Base-by-base conservation (phyloP, 805 yeast genomes). In the Barnettozyma californica region DNA sequence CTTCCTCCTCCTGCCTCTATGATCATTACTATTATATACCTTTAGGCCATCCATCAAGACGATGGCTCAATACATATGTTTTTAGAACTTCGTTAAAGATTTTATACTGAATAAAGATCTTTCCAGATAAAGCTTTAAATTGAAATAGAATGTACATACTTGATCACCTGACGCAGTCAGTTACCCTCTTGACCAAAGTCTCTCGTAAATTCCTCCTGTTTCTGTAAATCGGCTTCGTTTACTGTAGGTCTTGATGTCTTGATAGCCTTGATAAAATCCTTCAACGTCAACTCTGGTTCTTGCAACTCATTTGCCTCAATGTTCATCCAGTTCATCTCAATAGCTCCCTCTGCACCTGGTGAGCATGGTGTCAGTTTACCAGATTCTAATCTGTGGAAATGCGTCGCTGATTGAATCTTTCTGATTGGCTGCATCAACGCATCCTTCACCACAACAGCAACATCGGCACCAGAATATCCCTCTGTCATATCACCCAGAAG, bases 161-260 rank as follows among this genome's bases (percentile, higher is more conserved):
- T 14, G 6, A 29, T 29, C 33, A 13, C 7, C 11, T 9, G 16
- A 13, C 11, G 14, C 16, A 29, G 31, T 31, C 38, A 87, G 59
- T 87, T 89, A 41, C 99, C 99, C 67, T 94, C 99, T 60, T 92
- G 96, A 35, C 99, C 99, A 64, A 94, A 94, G 68, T 94, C 99
- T 40, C 76, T 78, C 0, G 99, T 94, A 63, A 94, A 94, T 55
- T 87, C 86, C 43, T 81, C 80, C 66, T 92, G 97, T 61, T 84
- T 84, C 51, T 72, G 75, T 51, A 94, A 77, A 65, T 94, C 99
- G 10, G 77, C 78, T 41, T 78, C 83, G 62, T 94, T 94, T 34
- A 94, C 98, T 0, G 99, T 94, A 16, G 99, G 99, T 63, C 97
- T 78, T 47, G 95, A 88, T 29, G 84, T 81, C 67, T 88, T 87